Conservation (phyloP, 176 grass and related monocot species). For the Avena atlantica region DNA sequence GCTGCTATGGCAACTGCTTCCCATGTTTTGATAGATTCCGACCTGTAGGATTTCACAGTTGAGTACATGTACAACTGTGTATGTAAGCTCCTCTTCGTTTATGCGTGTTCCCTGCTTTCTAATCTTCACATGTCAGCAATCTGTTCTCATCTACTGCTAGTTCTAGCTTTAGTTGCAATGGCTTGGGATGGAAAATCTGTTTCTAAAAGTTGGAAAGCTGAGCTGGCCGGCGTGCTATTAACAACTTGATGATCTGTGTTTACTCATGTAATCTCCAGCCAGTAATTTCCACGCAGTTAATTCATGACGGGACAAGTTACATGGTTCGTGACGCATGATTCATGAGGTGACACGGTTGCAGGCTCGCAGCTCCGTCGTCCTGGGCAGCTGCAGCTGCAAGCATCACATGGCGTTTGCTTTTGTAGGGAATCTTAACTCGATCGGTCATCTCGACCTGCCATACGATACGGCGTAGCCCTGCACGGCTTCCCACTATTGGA, state of each 20-base stretch:
- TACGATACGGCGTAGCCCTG: constrained; percentile 6
- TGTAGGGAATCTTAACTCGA: constrained; percentile 50
- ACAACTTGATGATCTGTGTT: neutral
- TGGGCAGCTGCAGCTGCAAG: neutral
- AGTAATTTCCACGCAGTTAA: neutral
- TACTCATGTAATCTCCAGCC: constrained; percentile 8
- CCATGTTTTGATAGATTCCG: neutral
- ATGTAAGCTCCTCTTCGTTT: neutral
- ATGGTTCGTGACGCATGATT: neutral
- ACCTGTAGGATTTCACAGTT: neutral
- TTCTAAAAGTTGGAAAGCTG: neutral
- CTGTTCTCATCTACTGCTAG: neutral
- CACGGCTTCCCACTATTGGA: constrained; percentile 18
- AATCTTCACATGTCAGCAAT: neutral
- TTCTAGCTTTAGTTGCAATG: neutral
- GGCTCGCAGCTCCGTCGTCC: neutral
- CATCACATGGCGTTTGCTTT: constrained; percentile 49
- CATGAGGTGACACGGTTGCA: constrained; percentile 30
- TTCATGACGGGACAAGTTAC: constrained; percentile 23
- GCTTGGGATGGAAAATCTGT: neutral
- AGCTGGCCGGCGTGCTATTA: too few species aligned
- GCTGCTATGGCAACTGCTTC: neutral
- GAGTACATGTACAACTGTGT: neutral
- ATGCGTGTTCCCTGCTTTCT: neutral
- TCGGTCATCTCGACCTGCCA: constrained; percentile 47